Evolutionary conservation across 169 alveolate species (phyloP), one percentile per base, ranked within the genome.

Genomic region (Cryptosporidium parvum): DNA sequence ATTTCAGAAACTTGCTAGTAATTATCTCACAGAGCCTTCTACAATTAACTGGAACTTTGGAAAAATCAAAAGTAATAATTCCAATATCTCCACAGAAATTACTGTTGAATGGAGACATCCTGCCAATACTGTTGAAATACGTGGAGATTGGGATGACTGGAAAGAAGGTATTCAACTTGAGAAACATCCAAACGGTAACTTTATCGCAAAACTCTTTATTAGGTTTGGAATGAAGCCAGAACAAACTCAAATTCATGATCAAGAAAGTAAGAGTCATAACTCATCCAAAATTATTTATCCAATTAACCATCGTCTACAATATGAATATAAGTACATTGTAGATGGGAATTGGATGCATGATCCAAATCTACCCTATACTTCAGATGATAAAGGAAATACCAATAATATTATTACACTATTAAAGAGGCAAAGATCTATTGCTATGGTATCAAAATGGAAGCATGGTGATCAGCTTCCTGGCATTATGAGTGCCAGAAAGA

Each of bases 101-200:
- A 80, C 14, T 21, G 39, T 80, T 29, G 89, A 80, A 65, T 80
- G 89, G 89, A 80, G 75, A 14, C 75, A 75, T 61, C 84, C 73
- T 39, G 94, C 93, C 31, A 58, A 89, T n/a, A 69, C 58, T 10
- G 97, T 95, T 29, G 92, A 85, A 31, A 59, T 96, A 33, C 93
- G 95, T 31, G 96, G 97, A n/a, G 92, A 91, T 35, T 95, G 96
- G 93, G 94, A 95, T 65, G 84, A 92, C 16, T 97, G 99, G 98
- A 85, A 85, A 51, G 91, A 92, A 16, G 94, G 93, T 23, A 69
- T 92, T 59, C 26, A 72, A 45, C 52, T 95, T 85, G 91, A 86
- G 7, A 93, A 92, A 75, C 85, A 51, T 18, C 85, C 73, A 45
- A 65, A 80, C 23, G 89, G 89, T 2, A 59, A 65, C 52, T 80